Evolutionary conservation across 2,329 filamentous ascomycete genomes (phyloP).

Genomic region (Neurospora crassa): DNA sequence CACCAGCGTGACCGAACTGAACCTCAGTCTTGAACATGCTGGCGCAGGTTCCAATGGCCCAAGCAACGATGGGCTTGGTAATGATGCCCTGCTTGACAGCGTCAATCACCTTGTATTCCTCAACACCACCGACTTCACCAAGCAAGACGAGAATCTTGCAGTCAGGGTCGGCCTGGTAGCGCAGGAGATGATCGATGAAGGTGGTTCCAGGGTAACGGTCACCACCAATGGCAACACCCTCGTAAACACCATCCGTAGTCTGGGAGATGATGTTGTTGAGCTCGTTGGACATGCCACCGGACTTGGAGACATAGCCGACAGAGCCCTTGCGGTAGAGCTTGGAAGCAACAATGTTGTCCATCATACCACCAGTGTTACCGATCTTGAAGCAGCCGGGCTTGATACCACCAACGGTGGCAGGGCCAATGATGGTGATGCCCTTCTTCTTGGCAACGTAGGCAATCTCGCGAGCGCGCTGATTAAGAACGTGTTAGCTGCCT

Average conservation of each 20-base stretch:
- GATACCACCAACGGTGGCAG: slow-evolving; percentile 96
- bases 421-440: slow-evolving; percentile 97
- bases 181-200: slow-evolving; percentile 96
- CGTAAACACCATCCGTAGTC: slow-evolving; percentile 94
- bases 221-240: slow-evolving; percentile 98
- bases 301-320: slow-evolving; percentile 99
- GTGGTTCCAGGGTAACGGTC: slow-evolving; percentile 98
- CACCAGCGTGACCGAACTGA: slow-evolving; percentile 97
- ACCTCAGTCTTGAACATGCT: slow-evolving; percentile 99
- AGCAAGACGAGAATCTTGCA: slow-evolving; percentile 96
- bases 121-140: slow-evolving; percentile 97
- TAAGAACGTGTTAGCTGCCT: slow-evolving; percentile 19
- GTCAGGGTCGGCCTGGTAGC: slow-evolving; percentile 91
- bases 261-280: slow-evolving; percentile 98
- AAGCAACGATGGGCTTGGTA: slow-evolving; percentile 97
- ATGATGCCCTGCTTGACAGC: slow-evolving; percentile 90
- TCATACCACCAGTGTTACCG: slow-evolving; percentile 99
- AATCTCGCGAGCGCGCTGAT: slow-evolving; percentile 90
- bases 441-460: slow-evolving; percentile 95
- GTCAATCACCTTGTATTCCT: slow-evolving; percentile 99
- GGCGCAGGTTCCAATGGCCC: slow-evolving; percentile 98
- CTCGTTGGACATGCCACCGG: slow-evolving; percentile 99
- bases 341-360: slow-evolving; percentile 99
- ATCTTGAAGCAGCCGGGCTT: slow-evolving; percentile 99
- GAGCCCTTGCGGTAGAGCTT: slow-evolving; percentile 99